These are phyloP conservation scores for Lactarius vividus DNA, from an alignment of 768 basidiomycete genomes.

Conservation along the genomic window DNA sequence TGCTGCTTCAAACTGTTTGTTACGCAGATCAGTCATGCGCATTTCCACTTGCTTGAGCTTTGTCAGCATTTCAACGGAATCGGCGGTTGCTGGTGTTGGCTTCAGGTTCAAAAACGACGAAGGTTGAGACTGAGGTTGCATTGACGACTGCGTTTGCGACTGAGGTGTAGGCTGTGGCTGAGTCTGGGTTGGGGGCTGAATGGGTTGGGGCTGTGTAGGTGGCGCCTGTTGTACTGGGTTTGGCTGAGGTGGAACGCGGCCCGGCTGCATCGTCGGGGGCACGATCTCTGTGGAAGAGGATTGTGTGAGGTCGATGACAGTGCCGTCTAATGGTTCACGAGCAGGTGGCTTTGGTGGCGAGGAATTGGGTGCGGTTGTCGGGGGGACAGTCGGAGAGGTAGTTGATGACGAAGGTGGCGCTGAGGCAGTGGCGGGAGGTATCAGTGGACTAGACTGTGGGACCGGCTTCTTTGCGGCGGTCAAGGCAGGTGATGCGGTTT, in stretches of 20 bases:
- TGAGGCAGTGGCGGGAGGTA: slow-evolving; percentile 11
- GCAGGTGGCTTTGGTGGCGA: slow-evolving; percentile 20
- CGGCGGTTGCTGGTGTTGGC: slow-evolving; percentile 13
- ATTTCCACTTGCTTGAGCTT: slow-evolving; percentile 20
- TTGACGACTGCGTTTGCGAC: background rate
- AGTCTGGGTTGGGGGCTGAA: slow-evolving; percentile 10
- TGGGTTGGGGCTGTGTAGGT: slow-evolving; percentile 3
- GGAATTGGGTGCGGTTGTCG: background rate
- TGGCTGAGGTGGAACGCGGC: slow-evolving; percentile 6
- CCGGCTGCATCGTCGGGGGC: background rate
- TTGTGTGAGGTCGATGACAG: slow-evolving; percentile 23
- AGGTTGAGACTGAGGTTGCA: background rate
- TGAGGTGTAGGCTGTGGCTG: slow-evolving; percentile 7
- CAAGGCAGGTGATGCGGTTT: slow-evolving; percentile 21
- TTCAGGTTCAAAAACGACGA: background rate
- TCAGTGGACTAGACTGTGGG: slow-evolving; percentile 23
- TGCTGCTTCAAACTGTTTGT: background rate
- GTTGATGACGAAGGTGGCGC: slow-evolving; percentile 12
- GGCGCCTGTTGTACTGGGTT: slow-evolving; percentile 3
- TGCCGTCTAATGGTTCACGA: slow-evolving; percentile 5
- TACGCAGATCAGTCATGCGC: slow-evolving; percentile 7
- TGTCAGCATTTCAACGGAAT: slow-evolving; percentile 1
- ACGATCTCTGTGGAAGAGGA: slow-evolving; percentile 9
- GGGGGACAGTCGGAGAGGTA: background rate
- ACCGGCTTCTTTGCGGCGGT: slow-evolving; percentile 17